Percentiles rank a stretch among this genome's conserved stretches.
phyloP scores from a whole-genome alignment of 345 rosid genomes.

The Citrus glauca region DNA sequence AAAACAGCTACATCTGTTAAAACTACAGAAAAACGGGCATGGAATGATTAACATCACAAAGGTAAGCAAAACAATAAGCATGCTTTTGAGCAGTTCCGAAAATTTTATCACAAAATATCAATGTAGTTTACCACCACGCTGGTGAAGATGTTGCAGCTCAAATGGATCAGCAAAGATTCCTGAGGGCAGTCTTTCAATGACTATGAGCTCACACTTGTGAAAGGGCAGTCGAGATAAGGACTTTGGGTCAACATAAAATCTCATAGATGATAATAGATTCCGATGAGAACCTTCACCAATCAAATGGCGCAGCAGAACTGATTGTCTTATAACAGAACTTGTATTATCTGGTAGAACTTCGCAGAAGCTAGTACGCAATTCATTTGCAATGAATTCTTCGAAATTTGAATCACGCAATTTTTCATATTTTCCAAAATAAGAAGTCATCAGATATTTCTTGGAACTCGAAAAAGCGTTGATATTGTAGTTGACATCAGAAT shows the following conservation, averaged over 20 bases:
- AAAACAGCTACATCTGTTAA: constrained; percentile 56
- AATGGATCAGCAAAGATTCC: constrained; percentile 93
- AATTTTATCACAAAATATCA: neutral
- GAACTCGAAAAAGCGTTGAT: constrained; percentile 11
- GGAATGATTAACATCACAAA: neutral
- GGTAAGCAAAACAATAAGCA: neutral
- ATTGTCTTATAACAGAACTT: constrained; percentile 17
- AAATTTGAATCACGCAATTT: constrained; percentile 42
- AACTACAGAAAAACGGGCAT: constrained; percentile 31
- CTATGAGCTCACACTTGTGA: constrained; percentile 38
- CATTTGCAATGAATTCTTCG: constrained; percentile 30
- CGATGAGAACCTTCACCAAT: constrained; percentile 94
- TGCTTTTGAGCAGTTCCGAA: neutral
- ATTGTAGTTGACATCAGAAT: neutral
- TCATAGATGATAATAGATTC: constrained; percentile 47
- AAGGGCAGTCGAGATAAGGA: constrained; percentile 15
- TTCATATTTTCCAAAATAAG: constrained; percentile 51
- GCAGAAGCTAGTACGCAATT: constrained; percentile 30
- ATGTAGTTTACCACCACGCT: constrained; percentile 42
- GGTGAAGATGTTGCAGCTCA: constrained; percentile 69
- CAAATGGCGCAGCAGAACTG: constrained; percentile 39
- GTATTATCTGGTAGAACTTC: constrained; percentile 21
- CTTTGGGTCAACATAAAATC: constrained; percentile 30
- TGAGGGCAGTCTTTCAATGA: constrained; percentile 66
- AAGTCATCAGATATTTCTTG: constrained; percentile 41